Evolutionary conservation across 805 yeast species (phyloP).

Genomic region (Ogataea neopini): DNA sequence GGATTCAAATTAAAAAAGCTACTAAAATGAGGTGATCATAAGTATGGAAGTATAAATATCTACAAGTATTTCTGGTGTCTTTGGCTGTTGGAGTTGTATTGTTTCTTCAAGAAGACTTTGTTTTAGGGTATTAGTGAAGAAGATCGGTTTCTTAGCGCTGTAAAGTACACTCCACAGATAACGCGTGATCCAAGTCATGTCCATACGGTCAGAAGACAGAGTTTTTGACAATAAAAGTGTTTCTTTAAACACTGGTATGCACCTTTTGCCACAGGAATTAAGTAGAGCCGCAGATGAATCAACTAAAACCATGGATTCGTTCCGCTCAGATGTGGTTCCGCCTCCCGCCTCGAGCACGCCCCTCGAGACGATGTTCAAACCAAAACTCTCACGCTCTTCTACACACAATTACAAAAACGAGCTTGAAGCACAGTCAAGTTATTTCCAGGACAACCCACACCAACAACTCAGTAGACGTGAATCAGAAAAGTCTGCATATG

Average conservation of each 20-base stretch:
- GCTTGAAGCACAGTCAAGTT: conserved; percentile 22
- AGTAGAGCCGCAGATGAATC: not conserved
- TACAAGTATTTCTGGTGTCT: not conserved
- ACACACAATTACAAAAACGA: conserved; percentile 27
- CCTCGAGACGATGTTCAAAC: conserved; percentile 12
- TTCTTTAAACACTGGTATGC: not conserved
- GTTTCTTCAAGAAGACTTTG: not conserved
- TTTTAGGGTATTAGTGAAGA: no score
- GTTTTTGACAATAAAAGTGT: not conserved
- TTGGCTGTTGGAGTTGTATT: not conserved
- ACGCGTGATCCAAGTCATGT: not conserved
- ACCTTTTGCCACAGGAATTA: not conserved
- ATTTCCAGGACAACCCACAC: conserved; percentile 8
- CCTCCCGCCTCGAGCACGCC: conserved; percentile 26
- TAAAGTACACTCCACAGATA: not conserved
- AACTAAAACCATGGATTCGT: conserved; percentile 3
- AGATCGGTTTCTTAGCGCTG: not conserved
- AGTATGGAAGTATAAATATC: not conserved
- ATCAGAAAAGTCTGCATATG: conserved; percentile 23
- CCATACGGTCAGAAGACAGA: no score
- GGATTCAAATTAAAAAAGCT: not conserved
- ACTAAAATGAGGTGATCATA: not conserved
- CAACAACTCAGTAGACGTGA: conserved; percentile 18
- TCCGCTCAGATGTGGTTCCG: conserved; percentile 15
- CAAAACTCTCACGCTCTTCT: conserved; percentile 15